phyloP scores from a whole-genome alignment of 306 rosid genomes.

The Morella rubra region DNA sequence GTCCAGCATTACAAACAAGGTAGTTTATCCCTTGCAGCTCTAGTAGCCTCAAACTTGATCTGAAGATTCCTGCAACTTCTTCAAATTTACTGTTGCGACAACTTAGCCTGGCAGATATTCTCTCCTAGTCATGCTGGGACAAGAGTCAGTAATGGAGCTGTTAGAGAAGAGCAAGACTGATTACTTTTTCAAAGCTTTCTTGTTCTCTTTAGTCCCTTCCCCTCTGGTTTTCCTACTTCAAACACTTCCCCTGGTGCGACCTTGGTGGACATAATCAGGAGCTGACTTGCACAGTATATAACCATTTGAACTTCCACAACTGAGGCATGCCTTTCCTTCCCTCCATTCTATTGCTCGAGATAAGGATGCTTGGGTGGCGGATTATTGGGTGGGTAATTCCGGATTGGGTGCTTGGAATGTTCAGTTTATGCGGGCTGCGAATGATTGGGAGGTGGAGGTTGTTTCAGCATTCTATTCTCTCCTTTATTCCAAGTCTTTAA shows the following conservation, averaged over 20 bases:
- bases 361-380: no score
- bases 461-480: no score
- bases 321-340: no score
- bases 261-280: neutral
- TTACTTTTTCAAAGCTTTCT: no score
- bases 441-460: no score
- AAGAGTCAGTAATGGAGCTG: neutral
- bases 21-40: neutral
- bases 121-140: neutral
- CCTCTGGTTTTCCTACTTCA: neutral
- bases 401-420: no score
- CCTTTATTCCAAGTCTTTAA: no score
- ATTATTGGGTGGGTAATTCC: no score
- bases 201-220: neutral
- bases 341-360: no score
- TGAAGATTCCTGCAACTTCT: neutral
- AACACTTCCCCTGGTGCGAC: neutral
- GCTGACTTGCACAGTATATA: neutral
- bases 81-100: neutral
- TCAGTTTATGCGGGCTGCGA: no score
- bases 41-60: neutral
- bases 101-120: neutral
- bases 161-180: neutral
- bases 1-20: no score
- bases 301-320: neutral